Evolutionary conservation across 2,329 filamentous ascomycete genomes (phyloP), one percentile per base, ranked within the genome.

Genomic region (Ophiosphaerella herpotricha): DNA sequence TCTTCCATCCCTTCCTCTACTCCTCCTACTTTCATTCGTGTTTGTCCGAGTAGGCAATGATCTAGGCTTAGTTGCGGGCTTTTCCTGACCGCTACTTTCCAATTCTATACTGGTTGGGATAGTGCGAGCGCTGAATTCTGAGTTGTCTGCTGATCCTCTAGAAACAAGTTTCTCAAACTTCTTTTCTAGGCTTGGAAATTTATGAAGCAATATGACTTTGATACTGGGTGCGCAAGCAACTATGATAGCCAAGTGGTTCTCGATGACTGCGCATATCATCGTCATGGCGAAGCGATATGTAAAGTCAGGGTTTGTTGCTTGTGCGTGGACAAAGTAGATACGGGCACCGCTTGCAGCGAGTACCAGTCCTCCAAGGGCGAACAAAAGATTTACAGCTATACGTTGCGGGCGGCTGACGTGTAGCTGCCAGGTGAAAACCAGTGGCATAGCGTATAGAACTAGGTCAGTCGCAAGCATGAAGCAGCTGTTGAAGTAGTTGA

Each of bases 381-480:
- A 74, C 24, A 74, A 50, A 14, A 58, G 51, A 38, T 69, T 70
- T 29, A 76, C 58, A 6, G 68, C 73, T 9, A 73, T 55, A 43
- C 66, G 62, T 40, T 74, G 70, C 7, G 60, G 45, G 31, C 61
- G 53, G 7, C 64, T 58, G 2, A 74, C 53, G 31, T 71, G 64
- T 5, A 75, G 57, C 7, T 68, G 61, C 64, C 70, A 68, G 4
- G 74, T 70, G 41, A 74, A 74, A 2, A 72, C 54, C 7, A 76
- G 63, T 0, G 74, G 74, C 56, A 75, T 67, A 21, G 63, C 55
- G 47, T 75, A 73, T 12, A 76, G 63, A 12, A 75, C 60, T 7
- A 71, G 16, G 43, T 76, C 74, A 18, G 68, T 75, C 23, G 64
- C 57, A 8, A 76, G 64, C 56, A 74, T 76, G 52, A 75, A 71